These are phyloP conservation scores for Ampelocalamus luodianensis DNA, from an alignment of 176 grass and related monocot genomes.

Conservation along the genomic window DNA sequence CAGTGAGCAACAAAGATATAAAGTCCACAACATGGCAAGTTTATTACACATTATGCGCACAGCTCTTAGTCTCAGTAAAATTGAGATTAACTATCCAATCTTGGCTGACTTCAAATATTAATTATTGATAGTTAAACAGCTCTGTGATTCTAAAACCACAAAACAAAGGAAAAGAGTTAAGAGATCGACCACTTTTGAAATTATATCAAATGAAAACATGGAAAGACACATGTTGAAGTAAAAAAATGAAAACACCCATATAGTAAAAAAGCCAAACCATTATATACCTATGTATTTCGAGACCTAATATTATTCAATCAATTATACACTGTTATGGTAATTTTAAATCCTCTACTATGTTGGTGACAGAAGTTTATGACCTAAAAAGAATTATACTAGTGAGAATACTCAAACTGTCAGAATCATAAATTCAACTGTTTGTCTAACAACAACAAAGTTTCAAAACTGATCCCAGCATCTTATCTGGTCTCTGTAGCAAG, in stretches of 20 bases:
- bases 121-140: neutral
- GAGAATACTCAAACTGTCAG: neutral
- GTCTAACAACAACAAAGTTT: neutral
- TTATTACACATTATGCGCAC: neutral
- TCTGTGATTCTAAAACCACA: neutral
- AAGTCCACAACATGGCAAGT: neutral
- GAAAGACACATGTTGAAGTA: neutral
- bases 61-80: conserved; percentile 5
- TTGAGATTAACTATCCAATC: neutral
- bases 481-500: neutral
- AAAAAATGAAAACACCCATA: neutral
- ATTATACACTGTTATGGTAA: neutral
- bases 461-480: neutral
- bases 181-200: neutral
- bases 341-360: neutral
- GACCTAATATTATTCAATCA: neutral
- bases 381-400: neutral
- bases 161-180: neutral
- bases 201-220: neutral
- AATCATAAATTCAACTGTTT: neutral
- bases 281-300: neutral
- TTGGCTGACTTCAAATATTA: neutral
- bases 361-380: neutral
- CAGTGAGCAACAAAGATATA: neutral
- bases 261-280: conserved; percentile 2